Evolutionary conservation across 2,329 filamentous ascomycete genomes (phyloP).

Genomic region (Cercospora sojina): DNA sequence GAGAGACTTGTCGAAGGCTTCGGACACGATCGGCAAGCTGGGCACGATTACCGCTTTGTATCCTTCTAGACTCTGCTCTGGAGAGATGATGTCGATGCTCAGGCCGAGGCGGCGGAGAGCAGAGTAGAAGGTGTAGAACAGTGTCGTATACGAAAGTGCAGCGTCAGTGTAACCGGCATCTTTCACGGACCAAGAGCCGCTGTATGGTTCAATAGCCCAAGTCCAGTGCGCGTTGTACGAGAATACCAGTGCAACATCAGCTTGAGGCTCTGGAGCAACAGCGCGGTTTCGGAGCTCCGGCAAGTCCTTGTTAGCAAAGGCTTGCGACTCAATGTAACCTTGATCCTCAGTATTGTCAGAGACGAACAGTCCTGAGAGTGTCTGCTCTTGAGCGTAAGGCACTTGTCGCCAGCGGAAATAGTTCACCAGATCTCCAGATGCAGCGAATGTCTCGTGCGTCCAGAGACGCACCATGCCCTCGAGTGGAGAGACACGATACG

Average conservation of each 20-base stretch:
- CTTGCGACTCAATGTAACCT: constrained; percentile 26
- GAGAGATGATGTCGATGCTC: constrained; percentile 28
- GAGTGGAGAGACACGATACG: constrained; percentile 28
- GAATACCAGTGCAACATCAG: constrained; percentile 25
- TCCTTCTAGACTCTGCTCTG: constrained; percentile 21
- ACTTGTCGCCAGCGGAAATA: constrained; percentile 31
- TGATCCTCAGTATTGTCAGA: constrained; percentile 26
- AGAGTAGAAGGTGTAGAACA: constrained; percentile 29
- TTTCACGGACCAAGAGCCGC: constrained; percentile 25
- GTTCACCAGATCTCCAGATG: constrained; percentile 28
- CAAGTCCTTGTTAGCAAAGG: constrained; percentile 23
- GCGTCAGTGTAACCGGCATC: constrained; percentile 24
- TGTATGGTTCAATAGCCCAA: constrained; percentile 30
- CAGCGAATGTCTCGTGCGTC: constrained; percentile 30
- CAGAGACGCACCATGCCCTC: constrained; percentile 31
- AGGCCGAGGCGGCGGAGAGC: constrained; percentile 27
- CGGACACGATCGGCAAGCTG: constrained; percentile 27
- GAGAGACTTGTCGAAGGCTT: constrained; percentile 20
- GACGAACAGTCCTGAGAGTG: constrained; percentile 25
- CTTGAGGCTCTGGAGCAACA: constrained; percentile 12
- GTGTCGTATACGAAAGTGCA: constrained; percentile 20
- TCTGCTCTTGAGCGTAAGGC: constrained; percentile 29
- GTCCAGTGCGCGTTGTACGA: too few species aligned
- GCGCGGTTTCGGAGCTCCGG: constrained; percentile 11
- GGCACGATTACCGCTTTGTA: constrained; percentile 30